phyloP scores from a whole-genome alignment of 108 stramenopile species.

The Cylindrotheca fusiformis region DNA sequence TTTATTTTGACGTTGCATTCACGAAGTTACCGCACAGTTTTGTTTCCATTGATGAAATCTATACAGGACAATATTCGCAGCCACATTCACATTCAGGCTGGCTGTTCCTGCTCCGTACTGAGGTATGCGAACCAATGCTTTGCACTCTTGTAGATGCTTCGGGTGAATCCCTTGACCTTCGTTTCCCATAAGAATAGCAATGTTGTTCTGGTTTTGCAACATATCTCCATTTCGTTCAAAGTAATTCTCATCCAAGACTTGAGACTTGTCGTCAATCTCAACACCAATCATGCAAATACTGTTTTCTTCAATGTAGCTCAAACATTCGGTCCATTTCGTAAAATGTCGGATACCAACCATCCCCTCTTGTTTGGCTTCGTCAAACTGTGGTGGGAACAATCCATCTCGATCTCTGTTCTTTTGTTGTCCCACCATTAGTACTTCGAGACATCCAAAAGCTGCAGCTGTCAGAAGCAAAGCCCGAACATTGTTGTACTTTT shows the following conservation, averaged over 20 bases:
- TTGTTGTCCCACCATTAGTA: conserved; percentile 77
- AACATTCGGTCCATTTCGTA: conserved; percentile 66
- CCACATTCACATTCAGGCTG: conserved; percentile 85
- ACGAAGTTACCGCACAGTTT: background rate
- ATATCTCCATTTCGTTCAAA: conserved; percentile 8
- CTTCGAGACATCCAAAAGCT: conserved; percentile 58
- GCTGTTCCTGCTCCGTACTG: conserved; percentile 88
- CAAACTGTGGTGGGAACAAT: conserved; percentile 20
- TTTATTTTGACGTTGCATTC: too few species aligned
- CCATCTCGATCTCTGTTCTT: conserved; percentile 20
- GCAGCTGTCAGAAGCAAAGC: conserved; percentile 54
- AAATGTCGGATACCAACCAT: conserved; percentile 32
- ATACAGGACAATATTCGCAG: conserved; percentile 32
- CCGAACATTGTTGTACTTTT: conserved; percentile 61
- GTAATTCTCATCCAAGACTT: conserved; percentile 38
- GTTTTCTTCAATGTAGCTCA: conserved; percentile 33
- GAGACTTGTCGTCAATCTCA: conserved; percentile 61
- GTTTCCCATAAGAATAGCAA: conserved; percentile 84
- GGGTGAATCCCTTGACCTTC: conserved; percentile 75
- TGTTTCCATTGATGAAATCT: conserved; percentile 18
- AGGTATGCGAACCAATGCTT: conserved; percentile 65
- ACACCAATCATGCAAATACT: conserved; percentile 67
- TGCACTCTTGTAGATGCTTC: conserved; percentile 71
- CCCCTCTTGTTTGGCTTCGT: conserved; percentile 7
- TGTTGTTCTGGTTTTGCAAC: conserved; percentile 30